phyloP scores from a whole-genome alignment of 2,329 filamentous ascomycete genomes.

The Colletotrichum destructivum region DNA sequence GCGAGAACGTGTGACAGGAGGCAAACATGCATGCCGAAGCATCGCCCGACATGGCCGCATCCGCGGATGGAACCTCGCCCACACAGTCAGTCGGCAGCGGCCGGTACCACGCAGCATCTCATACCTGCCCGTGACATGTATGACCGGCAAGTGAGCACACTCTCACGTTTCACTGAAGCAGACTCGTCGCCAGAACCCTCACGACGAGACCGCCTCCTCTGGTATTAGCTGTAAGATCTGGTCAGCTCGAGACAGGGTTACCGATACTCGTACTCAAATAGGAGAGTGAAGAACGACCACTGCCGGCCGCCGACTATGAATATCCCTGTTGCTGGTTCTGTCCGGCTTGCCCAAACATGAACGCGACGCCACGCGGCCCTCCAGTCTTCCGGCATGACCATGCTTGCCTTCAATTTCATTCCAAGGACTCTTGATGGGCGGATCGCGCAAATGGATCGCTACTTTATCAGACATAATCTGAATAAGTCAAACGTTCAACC shows the following conservation, averaged over 20 bases:
- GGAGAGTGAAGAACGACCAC: not conserved
- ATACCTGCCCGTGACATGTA: not conserved
- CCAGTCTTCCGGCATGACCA: not conserved
- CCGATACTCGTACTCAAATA: no score
- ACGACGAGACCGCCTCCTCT: not conserved
- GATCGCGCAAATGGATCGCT: no score
- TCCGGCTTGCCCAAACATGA: not conserved
- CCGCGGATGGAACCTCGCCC: not conserved
- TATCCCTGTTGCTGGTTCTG: slow-evolving; percentile 6
- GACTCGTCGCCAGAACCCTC: not conserved
- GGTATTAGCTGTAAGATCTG: not conserved
- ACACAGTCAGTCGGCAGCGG: not conserved
- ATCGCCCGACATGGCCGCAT: no score
- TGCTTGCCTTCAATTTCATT: not conserved
- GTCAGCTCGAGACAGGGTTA: not conserved
- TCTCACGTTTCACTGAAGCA: not conserved
- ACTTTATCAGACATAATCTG: no score
- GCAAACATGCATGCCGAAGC: no score
- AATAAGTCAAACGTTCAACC: not conserved
- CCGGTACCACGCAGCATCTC: not conserved
- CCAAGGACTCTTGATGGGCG: not conserved
- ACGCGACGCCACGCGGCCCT: slow-evolving; percentile 5
- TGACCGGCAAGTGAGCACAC: no score
- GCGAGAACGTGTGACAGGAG: no score
- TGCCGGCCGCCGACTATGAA: not conserved